A percentile compares a stretch with the other conserved stretches of the same genome.
Evolutionary conservation across 495 filamentous ascomycete species (phyloP).

Genomic region (Lepidopterella palustris): DNA sequence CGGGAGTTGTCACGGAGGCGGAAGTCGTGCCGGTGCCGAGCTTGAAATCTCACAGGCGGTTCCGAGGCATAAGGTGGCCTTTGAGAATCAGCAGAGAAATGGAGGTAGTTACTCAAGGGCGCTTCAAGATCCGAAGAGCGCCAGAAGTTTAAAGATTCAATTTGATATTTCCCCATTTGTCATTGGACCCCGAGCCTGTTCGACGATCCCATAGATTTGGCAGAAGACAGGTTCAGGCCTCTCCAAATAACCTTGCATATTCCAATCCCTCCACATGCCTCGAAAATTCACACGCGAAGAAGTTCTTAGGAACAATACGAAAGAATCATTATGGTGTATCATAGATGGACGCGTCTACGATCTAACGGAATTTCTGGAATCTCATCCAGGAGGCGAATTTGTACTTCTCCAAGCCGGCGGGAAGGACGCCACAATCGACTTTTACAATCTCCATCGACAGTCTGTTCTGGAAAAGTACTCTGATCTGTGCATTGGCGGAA

Average conservation of each 20-base stretch:
- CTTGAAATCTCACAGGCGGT: background rate
- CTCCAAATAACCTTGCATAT: too few species aligned
- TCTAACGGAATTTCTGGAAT: conserved; percentile 84
- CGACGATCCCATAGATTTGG: too few species aligned
- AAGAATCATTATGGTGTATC: conserved; percentile 63
- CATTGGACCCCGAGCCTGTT: too few species aligned
- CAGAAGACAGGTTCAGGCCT: too few species aligned
- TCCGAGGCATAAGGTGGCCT: background rate
- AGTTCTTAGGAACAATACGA: conserved; percentile 76
- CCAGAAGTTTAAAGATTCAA: background rate
- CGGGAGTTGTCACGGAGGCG: background rate
- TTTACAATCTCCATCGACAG: conserved; percentile 90
- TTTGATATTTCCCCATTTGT: too few species aligned
- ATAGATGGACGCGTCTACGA: conserved; percentile 91
- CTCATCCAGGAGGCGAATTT: conserved; percentile 78
- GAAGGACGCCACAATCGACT: conserved; percentile 76
- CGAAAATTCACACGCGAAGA: conserved; percentile 59
- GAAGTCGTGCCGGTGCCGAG: background rate
- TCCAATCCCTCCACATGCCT: too few species aligned
- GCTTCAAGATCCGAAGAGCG: too few species aligned
- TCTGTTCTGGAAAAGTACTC: conserved; percentile 77
- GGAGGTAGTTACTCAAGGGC: background rate
- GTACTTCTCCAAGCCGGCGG: conserved; percentile 81
- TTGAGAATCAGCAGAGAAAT: background rate
- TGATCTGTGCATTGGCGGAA: conserved; percentile 63